A percentile compares a stretch with the other conserved stretches of the same genome.
phyloP scores from a whole-genome alignment of 192 early-diverging fungal species.

The Podila clonocystis region DNA sequence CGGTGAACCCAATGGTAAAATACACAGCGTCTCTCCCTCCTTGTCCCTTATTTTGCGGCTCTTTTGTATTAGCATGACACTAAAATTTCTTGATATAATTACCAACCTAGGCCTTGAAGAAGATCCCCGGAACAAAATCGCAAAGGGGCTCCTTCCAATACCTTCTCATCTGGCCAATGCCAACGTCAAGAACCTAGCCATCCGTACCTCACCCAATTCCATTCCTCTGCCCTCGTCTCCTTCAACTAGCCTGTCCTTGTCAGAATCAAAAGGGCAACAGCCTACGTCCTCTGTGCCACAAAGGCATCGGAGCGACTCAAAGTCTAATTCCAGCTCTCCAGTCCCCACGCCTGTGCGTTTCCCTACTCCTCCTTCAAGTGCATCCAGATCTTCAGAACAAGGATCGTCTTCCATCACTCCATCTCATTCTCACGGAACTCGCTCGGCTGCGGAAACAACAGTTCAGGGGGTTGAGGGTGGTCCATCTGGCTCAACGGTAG shows the following conservation, averaged over 20 bases:
- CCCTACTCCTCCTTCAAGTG: neutral
- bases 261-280: neutral
- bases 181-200: constrained; percentile 34
- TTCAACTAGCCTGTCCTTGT: neutral
- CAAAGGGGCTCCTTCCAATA: constrained; percentile 9
- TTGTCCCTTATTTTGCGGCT: too few relatives aligned
- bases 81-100: too few relatives aligned
- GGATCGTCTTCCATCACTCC: too few relatives aligned
- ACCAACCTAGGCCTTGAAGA: neutral
- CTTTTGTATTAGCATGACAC: too few relatives aligned
- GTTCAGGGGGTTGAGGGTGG: neutral
- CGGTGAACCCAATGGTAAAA: constrained; percentile 10
- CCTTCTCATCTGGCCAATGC: constrained; percentile 31
- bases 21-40: neutral
- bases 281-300: neutral
- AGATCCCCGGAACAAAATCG: constrained; percentile 18
- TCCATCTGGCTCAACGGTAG: neutral
- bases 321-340: neutral
- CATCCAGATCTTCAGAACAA: neutral
- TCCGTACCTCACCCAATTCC: constrained; percentile 9
- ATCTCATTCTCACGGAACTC: too few relatives aligned
- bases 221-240: neutral
- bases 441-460: neutral
- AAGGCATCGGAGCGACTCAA: neutral
- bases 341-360: neutral